These are phyloP conservation scores for Tubosaeta sp. DNA, from an alignment of 768 basidiomycete species.

Conservation along the genomic window DNA sequence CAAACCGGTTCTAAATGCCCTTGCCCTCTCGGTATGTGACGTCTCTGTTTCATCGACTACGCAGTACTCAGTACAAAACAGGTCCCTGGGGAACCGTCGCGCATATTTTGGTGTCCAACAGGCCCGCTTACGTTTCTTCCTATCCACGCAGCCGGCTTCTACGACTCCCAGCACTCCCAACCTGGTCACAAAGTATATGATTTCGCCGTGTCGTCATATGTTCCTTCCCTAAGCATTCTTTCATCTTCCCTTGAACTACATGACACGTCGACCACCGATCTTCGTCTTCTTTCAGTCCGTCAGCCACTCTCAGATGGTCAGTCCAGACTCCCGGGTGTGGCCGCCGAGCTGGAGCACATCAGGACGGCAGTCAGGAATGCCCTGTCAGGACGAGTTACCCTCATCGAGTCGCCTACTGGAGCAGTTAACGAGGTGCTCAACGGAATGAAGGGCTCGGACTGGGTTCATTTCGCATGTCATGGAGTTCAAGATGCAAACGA, in stretches of 20 bases:
- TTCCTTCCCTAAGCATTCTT: no score
- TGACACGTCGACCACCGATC: neutral
- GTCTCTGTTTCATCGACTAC: neutral
- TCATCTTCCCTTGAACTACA: neutral
- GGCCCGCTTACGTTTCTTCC: neutral
- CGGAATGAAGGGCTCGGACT: neutral
- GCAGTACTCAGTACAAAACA: neutral
- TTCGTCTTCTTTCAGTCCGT: neutral
- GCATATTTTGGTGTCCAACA: no score
- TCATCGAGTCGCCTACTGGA: neutral
- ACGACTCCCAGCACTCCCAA: neutral
- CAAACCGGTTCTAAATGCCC: conserved; percentile 1
- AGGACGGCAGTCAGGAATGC: conserved; percentile 21
- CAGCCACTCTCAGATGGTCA: no score
- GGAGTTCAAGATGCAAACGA: no score
- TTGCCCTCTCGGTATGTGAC: conserved; percentile 1
- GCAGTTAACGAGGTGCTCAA: neutral
- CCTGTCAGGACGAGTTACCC: neutral
- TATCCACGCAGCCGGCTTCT: conserved; percentile 1
- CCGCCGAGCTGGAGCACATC: no score
- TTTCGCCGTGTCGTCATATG: no score
- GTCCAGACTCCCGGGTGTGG: no score
- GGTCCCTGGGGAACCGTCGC: neutral
- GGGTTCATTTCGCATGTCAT: neutral
- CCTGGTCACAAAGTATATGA: no score